Evolutionary conservation across 1,139 yeast genomes (phyloP), one percentile per base, ranked within the genome.

Genomic region (Petasospora rhodanensis): DNA sequence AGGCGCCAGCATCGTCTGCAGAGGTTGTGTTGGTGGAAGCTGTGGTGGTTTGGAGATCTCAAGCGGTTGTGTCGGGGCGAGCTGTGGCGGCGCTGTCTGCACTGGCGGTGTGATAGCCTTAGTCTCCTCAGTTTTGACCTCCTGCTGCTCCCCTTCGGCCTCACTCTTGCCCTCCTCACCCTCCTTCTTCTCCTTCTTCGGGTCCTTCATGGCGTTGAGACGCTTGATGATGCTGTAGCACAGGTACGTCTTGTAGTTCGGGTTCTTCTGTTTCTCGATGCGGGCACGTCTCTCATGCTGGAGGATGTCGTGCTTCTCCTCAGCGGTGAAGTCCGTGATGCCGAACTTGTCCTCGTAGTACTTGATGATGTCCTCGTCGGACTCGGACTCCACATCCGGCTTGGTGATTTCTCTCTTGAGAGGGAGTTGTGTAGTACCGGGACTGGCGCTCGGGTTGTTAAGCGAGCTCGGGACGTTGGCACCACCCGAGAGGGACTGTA

Each of bases 151-250:
- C n/a, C n/a, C n/a, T n/a, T n/a, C n/a, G n/a, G n/a, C n/a, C n/a
- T n/a, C n/a, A n/a, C n/a, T n/a, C n/a, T n/a, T n/a, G n/a, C n/a
- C n/a, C n/a, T n/a, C n/a, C n/a, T n/a, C n/a, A n/a, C n/a, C n/a
- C 21, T 32, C 23, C 13, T 21, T 3, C 16, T 14, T 23, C 26
- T 18, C 27, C 14, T 16, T 25, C 19, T 18, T 31, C 8, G 32
- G 19, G 8, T 37, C 37, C 34, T 38, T 44, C 14, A 46, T 42
- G 7, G 49, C 41, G 30, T 51, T 51, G 18, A 51, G 34, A 23
- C 55, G 33, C 34, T 51, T 51, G 24, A 51, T 51, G 22, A 51
- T 51, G 4, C 52, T 47, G 28, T 51, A 51, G 24, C 55, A 51
- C 15, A 51, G 21, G 22, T 41, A 49, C 2, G 54, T 50, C 35